A percentile compares a stretch with the other conserved stretches of the same genome.
phyloP scores from a whole-genome alignment of 2,329 filamentous ascomycete species.

The Beauveria asiatica region DNA sequence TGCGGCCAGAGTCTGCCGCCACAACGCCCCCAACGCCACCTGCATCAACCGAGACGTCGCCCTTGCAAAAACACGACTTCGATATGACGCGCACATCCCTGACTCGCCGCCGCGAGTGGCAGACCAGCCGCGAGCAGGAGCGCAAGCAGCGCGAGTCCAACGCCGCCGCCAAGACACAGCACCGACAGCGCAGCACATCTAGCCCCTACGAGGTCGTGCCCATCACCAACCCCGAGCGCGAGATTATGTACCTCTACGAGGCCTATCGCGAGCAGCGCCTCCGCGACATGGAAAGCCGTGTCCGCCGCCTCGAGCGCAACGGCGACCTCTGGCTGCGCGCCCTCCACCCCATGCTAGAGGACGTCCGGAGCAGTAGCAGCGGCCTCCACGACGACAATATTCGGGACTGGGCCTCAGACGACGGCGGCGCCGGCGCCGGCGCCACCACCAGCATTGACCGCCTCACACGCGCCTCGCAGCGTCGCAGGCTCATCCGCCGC shows the following conservation, averaged over 20 bases:
- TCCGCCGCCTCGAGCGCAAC: slow-evolving; percentile 38
- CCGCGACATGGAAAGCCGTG: slow-evolving; percentile 38
- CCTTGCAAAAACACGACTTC: slow-evolving; percentile 16
- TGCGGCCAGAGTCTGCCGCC: background rate
- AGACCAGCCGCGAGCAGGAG: slow-evolving; percentile 20
- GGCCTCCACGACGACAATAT: slow-evolving; percentile 11
- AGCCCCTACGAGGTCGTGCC: slow-evolving; percentile 16
- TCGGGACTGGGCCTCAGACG: slow-evolving; percentile 26
- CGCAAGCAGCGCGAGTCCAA: slow-evolving; percentile 18
- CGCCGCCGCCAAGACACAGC: slow-evolving; percentile 16
- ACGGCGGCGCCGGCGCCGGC: slow-evolving; percentile 10
- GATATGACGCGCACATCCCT: slow-evolving; percentile 24
- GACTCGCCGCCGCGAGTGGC: slow-evolving; percentile 27
- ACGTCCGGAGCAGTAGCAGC: slow-evolving; percentile 21
- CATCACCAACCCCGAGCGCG: slow-evolving; percentile 21
- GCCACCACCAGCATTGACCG: slow-evolving; percentile 5
- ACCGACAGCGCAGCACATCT: slow-evolving; percentile 15
- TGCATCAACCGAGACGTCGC: slow-evolving; percentile 21
- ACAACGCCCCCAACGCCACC: slow-evolving; percentile 20
- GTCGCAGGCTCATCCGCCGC: slow-evolving; percentile 17
- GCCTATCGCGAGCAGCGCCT: slow-evolving; percentile 33
- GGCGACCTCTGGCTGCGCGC: slow-evolving; percentile 37
- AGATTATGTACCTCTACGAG: slow-evolving; percentile 31
- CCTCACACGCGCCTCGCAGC: slow-evolving; percentile 8
- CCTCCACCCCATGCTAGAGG: slow-evolving; percentile 36